Evolutionary conservation across 352 stramenopile genomes (phyloP), one percentile per base, ranked within the genome.

Genomic region (Nothophytophthora sp.): DNA sequence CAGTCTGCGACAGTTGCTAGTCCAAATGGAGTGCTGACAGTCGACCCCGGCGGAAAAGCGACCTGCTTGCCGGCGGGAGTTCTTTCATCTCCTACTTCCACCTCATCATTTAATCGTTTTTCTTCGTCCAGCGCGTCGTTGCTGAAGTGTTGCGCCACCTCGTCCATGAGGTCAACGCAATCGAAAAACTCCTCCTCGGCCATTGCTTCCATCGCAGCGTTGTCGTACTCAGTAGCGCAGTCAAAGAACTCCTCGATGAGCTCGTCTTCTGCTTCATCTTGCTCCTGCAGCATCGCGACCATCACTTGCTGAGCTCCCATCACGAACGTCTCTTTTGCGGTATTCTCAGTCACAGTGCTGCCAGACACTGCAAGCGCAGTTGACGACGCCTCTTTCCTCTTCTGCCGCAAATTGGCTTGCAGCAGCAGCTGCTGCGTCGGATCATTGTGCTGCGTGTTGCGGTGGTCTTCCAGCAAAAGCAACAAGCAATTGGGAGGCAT

Each of bases 141-240:
- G 22, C 53, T 60, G 34, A 92, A 88, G 32, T 78, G 64, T 18
- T 41, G 34, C 5, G 74, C 57, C 2, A 93, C 72, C 8, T 77
- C 65, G 22, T 89, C 63, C 33, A 76, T 75, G 10, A 91, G 52
- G 39, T 90, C 76, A 6, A 92, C 41, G 44, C 85, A 93, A 42
- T 95, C 85, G 34, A 90, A 95, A 51, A 91, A 95, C 30, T 92
- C 76, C 23, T 95, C 85, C 63, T 95, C 85, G 0, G 78, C 82
- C 45, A 89, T 78, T 11, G 75, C 67, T 44, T 95, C 69, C 35
- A 88, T 53, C 3, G 51, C 44, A 4, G 68, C 68, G 35, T 74
- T 72, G 32, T 91, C 80, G 32, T 73, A 86, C 19, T 81, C 75
- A 9, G 65, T 67, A 10, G 77, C 45, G 37, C 81, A 92, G 18